Base-by-base conservation (phyloP, 345 rosid genomes). In the Tarenaya hassleriana region DNA sequence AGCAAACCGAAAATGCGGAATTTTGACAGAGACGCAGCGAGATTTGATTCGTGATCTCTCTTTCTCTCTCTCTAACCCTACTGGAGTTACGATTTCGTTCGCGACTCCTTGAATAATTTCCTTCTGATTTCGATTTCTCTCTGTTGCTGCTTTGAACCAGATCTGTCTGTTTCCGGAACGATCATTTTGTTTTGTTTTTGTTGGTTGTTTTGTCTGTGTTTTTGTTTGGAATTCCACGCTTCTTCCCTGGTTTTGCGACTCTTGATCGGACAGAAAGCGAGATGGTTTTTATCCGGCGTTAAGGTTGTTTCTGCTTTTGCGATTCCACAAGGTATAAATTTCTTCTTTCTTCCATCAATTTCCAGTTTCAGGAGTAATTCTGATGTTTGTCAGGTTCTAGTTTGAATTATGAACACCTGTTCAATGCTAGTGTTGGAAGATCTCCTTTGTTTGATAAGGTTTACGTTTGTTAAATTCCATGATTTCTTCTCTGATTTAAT, bases 11-110 rank as follows among this genome's bases (percentile, higher is more conserved):
- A 56, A 54, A 55, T 50, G 55, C 50, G 67, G 63, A 56, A 55
- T 67, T 67, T 51, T 55, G 49, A 49, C 61, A 55, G 62, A 55
- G 65, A 58, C 70, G 70, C 47, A 42, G 58, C 54, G 55, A 54
- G 57, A 60, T 67, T 65, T 58, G 48, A 9, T 18, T 50, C 43
- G 16, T 20, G 17, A 13, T 35, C 24, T 0, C 3, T 44, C 3
- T 40, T 8, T 17, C 58, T 41, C 38, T 20, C 66, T 67, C 67
- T 67, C 54, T 67, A 56, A 41, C 18, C 57, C 61, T 31, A 41
- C 56, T 61, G 71, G 72, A 68, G 67, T 68, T 61, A 61, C 63
- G 67, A 68, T 55, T 47, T 56, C 46, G 33, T 53, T 61, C 72
- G 67, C 56, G 60, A 68, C 59, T 61, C 72, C 72, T 50, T 52